These are phyloP conservation scores for Globisporangium apiculatum DNA, from an alignment of 352 stramenopile species.

Conservation along the genomic window DNA sequence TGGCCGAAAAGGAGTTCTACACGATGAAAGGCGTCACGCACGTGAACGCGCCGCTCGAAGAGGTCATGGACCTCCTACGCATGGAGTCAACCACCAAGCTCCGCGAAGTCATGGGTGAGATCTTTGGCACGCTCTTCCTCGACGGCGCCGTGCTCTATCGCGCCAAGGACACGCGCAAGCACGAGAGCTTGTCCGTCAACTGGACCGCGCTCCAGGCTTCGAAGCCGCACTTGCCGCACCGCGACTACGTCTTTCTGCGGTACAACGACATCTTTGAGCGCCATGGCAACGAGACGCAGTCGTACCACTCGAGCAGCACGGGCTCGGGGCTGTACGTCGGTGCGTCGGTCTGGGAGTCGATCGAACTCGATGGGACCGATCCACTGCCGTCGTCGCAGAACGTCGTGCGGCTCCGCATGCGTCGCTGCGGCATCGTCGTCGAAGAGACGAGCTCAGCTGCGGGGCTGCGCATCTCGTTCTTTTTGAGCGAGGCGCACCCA, in stretches of 20 bases:
- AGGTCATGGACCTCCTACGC: constrained; percentile 76
- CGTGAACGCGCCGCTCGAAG: constrained; percentile 58
- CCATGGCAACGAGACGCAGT: constrained; percentile 42
- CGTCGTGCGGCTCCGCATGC: constrained; percentile 70
- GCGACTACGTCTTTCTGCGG: constrained; percentile 83
- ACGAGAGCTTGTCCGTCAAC: constrained; percentile 72
- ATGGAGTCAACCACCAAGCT: constrained; percentile 65
- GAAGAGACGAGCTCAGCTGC: constrained; percentile 63
- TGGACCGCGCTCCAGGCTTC: constrained; percentile 77
- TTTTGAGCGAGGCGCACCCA: constrained; percentile 65
- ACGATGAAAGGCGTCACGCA: constrained; percentile 79
- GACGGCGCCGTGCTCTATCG: constrained; percentile 72
- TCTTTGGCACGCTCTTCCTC: constrained; percentile 80
- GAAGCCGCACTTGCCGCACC: constrained; percentile 77
- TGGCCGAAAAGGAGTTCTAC: constrained; percentile 79
- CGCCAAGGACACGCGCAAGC: constrained; percentile 40
- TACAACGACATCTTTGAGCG: constrained; percentile 79
- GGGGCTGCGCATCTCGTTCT: constrained; percentile 59
- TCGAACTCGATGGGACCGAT: constrained; percentile 72
- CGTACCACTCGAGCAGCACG: constrained; percentile 34
- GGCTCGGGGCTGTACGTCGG: constrained; percentile 67
- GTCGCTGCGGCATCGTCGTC: constrained; percentile 74
- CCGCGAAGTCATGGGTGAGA: constrained; percentile 72
- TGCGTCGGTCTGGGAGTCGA: constrained; percentile 79
- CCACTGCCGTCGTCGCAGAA: constrained; percentile 69